Base-by-base conservation (phyloP, 1,284 basidiomycete genomes). In the Peniophora sp. region DNA sequence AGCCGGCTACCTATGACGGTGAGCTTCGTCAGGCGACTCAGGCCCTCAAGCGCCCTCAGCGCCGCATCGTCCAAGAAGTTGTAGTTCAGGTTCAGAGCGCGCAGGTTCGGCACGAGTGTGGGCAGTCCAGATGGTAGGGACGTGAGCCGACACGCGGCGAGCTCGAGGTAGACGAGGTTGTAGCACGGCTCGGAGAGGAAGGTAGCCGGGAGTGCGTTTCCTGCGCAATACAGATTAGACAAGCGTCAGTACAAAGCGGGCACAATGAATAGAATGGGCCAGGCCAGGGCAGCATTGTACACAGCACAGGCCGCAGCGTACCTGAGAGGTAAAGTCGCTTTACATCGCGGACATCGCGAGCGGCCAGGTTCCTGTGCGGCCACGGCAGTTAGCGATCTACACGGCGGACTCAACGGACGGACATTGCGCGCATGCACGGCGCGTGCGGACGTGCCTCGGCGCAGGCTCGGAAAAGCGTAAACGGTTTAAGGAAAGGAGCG, bases 291-390 rank as follows among this genome's bases (percentile, higher is more conserved):
- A n/a, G 17, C 41, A 18, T 43, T 43, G 10, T 15, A 24, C 23
- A 22, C n/a, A 24, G 14, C 2, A 20, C n/a, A 3, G 43, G 23
- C 18, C 2, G 10, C 18, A 22, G 20, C 43, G 17, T 71, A 87
- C 93, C 93, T 54, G 92, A 95, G 48, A 98, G 78, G 74, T 97
- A 99, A 60, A 99, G 72, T 46, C 96, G 81, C 70, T 94, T 94
- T 57, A 93, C 82, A 69, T 94, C 89, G 60, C 91, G 82, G 59
- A 97, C 77, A 65, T 93, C 85, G 54, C 81, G 78, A 53, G 80
- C 79, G 57, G 81, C 73, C 56, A 85, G 64, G 55, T 71, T 71
- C 60, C 82, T 83, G 60, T 22, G 17, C 11, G 23, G 23, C 43
- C 12, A 22, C 39, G n/a, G 39, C 20, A 34, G 41, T 49, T 18